Conservation (phyloP, 805 yeast species). For the Candida montana region DNA sequence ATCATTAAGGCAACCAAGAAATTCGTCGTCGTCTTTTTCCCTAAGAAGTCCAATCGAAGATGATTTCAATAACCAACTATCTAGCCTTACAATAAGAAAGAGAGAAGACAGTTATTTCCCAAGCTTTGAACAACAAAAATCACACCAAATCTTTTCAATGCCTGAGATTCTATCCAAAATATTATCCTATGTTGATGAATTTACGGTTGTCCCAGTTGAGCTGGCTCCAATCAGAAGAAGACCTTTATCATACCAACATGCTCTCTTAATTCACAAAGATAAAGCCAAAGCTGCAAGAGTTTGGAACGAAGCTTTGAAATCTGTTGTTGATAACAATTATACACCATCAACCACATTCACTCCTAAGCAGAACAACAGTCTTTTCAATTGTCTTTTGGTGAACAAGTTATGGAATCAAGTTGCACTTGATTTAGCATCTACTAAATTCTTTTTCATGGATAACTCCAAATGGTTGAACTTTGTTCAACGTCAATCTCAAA, state of each 20-base stretch:
- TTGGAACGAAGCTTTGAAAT: conserved; percentile 31
- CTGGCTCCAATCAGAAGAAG: conserved; percentile 53
- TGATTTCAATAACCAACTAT: conserved; percentile 10
- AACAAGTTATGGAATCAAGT: conserved; percentile 59
- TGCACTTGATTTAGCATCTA: conserved; percentile 49
- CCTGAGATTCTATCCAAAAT: conserved; percentile 73
- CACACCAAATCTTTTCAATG: conserved; percentile 48
- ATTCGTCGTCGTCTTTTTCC: not conserved
- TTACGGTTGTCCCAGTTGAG: conserved; percentile 56
- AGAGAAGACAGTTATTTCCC: not conserved
- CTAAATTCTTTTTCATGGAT: conserved; percentile 49
- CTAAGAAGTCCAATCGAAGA: conserved; percentile 8
- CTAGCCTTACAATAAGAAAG: conserved; percentile 8
- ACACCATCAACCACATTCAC: conserved; percentile 16
- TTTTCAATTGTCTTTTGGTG: conserved; percentile 63
- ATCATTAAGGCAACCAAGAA: not conserved
- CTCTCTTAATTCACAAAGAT: conserved; percentile 58
- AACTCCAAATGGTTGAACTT: conserved; percentile 42
- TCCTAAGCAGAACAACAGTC: conserved; percentile 22
- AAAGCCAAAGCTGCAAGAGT: conserved; percentile 40
- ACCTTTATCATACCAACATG: conserved; percentile 66
- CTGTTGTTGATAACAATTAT: conserved; percentile 12
- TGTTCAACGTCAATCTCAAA: conserved; percentile 11
- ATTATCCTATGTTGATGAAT: conserved; percentile 53
- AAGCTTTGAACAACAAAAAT: not conserved